Evolutionary conservation across 441 rosid genomes (phyloP), one percentile per base, ranked within the genome.

Genomic region (Flueggea neowawraea): DNA sequence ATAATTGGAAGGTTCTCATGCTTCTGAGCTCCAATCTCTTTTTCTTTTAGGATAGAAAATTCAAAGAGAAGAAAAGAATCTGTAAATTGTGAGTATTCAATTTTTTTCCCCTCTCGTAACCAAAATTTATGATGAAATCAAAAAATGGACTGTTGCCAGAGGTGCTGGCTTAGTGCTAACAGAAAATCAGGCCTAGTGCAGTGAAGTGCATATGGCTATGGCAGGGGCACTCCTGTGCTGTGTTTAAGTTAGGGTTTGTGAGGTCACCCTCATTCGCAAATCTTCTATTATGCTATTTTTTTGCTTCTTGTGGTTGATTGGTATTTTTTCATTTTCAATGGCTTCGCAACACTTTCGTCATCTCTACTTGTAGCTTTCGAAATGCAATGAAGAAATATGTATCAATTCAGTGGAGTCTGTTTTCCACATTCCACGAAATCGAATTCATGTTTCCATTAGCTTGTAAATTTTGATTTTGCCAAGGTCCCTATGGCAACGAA

Each of bases 11-110:
- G 75, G 69, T 56, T 63, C 57, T 12, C 16, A 31, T 71, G 66
- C 53, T 63, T 65, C 66, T n/a, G 50, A 54, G 58, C 72, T 57
- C 64, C 36, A 16, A 31, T 55, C 54, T 22, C 58, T 59, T 57
- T 31, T 31, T 49, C 14, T 53, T 45, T 41, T 74, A 79, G 82
- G 70, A 58, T 75, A 79, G 83, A 74, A 75, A 75, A 63, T 70
- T 73, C 62, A 54, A 67, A 76, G 78, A 81, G 67, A 72, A 58
- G 57, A 54, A 58, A 69, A 54, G 70, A 75, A 77, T 81, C 52
- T 82, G 86, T 76, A 76, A 73, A 83, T 83, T 71, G 75, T 74
- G 82, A 75, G 78, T 49, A 59, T 54, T 71, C 67, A 61, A 66
- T 65, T 56, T 65, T 68, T 65, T 67, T 53, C 16, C 53, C 56